A percentile compares a stretch with the other conserved stretches of the same genome.
phyloP scores from a whole-genome alignment of 257 asterid genomes.

The Solanum bukasovii region DNA sequence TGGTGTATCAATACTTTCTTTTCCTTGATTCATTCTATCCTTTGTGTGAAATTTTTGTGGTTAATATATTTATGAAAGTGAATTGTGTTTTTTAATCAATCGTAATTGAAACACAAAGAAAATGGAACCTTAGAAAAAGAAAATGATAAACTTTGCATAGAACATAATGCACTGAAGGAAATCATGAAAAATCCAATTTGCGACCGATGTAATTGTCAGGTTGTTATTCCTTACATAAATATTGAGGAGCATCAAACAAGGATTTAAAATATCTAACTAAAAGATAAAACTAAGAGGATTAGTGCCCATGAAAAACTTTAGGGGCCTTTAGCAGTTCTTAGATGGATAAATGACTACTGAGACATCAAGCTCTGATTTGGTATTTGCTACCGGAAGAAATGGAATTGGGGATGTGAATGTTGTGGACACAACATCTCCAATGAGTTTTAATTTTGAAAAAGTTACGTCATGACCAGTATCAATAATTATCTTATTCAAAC shows the following conservation, averaged over 20 bases:
- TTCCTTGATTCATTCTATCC: background rate
- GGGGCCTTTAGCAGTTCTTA: slow-evolving; percentile 16
- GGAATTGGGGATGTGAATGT: slow-evolving; percentile 23
- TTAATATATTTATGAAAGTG: background rate
- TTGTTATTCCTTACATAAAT: slow-evolving; percentile 34
- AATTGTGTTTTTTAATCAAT: slow-evolving; percentile 15
- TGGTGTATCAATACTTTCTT: background rate
- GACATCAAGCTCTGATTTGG: slow-evolving; percentile 22
- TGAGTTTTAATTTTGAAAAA: slow-evolving; percentile 34
- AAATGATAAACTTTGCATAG: slow-evolving; percentile 59
- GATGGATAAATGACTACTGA: slow-evolving; percentile 7
- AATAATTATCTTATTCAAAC: background rate
- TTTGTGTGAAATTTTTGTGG: background rate
- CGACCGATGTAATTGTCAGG: slow-evolving; percentile 45
- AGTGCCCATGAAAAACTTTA: slow-evolving; percentile 30
- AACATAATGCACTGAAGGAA: slow-evolving; percentile 52
- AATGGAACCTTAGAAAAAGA: slow-evolving; percentile 50
- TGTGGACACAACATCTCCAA: slow-evolving; percentile 17
- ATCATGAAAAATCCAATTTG: slow-evolving; percentile 58
- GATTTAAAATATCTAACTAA: slow-evolving; percentile 54
- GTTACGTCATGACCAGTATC: slow-evolving; percentile 16
- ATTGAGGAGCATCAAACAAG: slow-evolving; percentile 51
- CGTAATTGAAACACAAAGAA: slow-evolving; percentile 61
- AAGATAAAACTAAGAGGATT: slow-evolving; percentile 48
- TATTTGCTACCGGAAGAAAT: slow-evolving; percentile 40